phyloP scores from a whole-genome alignment of 2,329 filamentous ascomycete genomes.

The Colletotrichum paranaense region DNA sequence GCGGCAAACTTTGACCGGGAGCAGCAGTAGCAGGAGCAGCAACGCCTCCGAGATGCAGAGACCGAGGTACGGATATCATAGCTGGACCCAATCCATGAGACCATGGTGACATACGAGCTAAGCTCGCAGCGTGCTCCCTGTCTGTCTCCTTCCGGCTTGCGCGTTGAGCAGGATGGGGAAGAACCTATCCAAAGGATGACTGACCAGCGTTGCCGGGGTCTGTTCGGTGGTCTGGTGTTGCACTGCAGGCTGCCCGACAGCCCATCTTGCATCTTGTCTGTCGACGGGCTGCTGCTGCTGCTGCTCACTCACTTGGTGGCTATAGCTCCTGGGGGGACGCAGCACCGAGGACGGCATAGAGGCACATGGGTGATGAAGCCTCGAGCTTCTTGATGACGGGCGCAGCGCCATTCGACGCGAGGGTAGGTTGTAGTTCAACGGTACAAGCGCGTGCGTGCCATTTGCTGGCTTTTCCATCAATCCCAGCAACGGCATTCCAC shows the following conservation, averaged over 20 bases:
- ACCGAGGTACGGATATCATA: constrained; percentile 5
- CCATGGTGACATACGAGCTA: constrained; percentile 6
- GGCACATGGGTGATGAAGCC: constrained; percentile 11
- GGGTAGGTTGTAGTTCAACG: constrained; percentile 13
- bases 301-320: constrained; percentile 12
- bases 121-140: constrained; percentile 26
- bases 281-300: not conserved
- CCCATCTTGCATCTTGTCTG: constrained; percentile 4
- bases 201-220: not conserved
- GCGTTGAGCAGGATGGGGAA: not conserved
- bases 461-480: constrained; percentile 14
- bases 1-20: constrained; percentile 2
- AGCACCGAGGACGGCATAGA: not conserved
- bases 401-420: constrained; percentile 7
- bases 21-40: not conserved
- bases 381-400: constrained; percentile 11
- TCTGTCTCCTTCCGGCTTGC: not conserved
- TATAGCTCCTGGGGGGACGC: not conserved
- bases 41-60: not conserved
- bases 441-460: constrained; percentile 11
- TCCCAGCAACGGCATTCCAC: constrained; percentile 14
- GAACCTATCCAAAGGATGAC: not conserved
- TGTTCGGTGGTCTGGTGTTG: constrained; percentile 10
- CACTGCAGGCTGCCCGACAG: constrained; percentile 15
- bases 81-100: not conserved